Evolutionary conservation across 164 flowering plant genomes (phyloP), one percentile per base, ranked within the genome.

Genomic region (Warburgia ugandensis): DNA sequence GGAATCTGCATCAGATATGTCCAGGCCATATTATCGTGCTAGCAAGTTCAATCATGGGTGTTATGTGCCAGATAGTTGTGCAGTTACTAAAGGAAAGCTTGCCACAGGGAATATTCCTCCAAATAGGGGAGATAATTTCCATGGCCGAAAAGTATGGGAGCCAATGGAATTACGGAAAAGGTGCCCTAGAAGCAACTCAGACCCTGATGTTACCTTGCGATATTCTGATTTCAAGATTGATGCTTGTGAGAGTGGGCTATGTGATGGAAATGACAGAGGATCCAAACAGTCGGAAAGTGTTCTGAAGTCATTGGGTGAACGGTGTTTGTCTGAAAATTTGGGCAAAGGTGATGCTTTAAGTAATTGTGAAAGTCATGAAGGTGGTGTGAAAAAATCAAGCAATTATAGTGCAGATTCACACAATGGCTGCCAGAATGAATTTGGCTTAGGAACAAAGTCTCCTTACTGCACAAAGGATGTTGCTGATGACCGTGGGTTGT

Each of bases 101-200:
- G 61, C 35, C 11, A 13, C 20, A 0, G 73, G 73, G 13, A 74
- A 52, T 47, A 68, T 64, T 71, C 45, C 71, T 58, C 48, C 61
- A 54, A 54, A 58, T 43, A 67, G 76, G 59, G 53, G 46, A 22
- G 86, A 75, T 57, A 25, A 59, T 12, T 56, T 56, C 45, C 68
- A 67, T 55, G 54, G 68, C 6, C 84, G 76, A 81, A 75, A 84
- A 73, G 90, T 84, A 29, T 87, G 95, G 98, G 97, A 86, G 69
- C 95, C 95, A 17, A 41, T 73, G 61, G 90, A 86, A 51, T 66
- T 78, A 43, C 72, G 71, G 54, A 81, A 72, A 62, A 81, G 70
- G 50, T 79, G 69, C 60, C 64, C 81, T 5, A 67, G 73, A 16
- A 75, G 87, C 71, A 81, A 69, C 64, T 79, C 87, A 22, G 89